Base-by-base conservation (phyloP, 768 basidiomycete species). In the Xerocomellus dryophilus region DNA sequence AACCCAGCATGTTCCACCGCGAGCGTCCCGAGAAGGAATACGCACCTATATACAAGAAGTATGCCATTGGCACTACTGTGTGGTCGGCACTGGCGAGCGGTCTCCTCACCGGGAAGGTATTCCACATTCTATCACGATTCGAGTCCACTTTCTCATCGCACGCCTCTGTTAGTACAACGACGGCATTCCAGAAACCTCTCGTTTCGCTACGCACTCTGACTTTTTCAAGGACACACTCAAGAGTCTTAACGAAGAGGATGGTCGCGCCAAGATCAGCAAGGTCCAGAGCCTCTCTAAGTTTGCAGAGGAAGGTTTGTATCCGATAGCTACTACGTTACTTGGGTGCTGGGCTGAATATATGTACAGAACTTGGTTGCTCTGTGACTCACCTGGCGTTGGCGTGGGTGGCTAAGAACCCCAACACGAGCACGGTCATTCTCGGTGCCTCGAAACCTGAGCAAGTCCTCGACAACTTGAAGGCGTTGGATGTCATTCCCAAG, bases 11-110 rank as follows among this genome's bases (percentile, higher is more conserved):
- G 71, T 67, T 84, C 44, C 73, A 78, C 69, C 74, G 82, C 23
- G 77, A 82, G 50, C 72, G 77, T 25, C 77, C 82, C 54, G 82
- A 84, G 68, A 71, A 70, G 53, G 81, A 84, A 64, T 81, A 79
- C 65, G 70, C 68, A 57, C 74, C 71, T 23, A 34, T 77, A 35
- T 81, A 75, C 66, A 67, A 73, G 53, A 77, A 79, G 51, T 77
- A 81, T 65, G 62, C 65, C 17, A 72, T 75, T 42, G 74, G 81
- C 14, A 76, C 75, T 7, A 81, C 78, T 27, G 79, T 83, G 53
- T 85, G 79, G 76, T 79, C 78, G 4, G 77, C 82, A 7, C 72
- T 84, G 47, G 78, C 76, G n/a, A 71, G 73, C 17, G 83, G 83
- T 49, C 54, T 81, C 20, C 74, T 83, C 43, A 83, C 80, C 11